phyloP scores from a whole-genome alignment of 345 rosid genomes.

The Aurinia saxatilis region DNA sequence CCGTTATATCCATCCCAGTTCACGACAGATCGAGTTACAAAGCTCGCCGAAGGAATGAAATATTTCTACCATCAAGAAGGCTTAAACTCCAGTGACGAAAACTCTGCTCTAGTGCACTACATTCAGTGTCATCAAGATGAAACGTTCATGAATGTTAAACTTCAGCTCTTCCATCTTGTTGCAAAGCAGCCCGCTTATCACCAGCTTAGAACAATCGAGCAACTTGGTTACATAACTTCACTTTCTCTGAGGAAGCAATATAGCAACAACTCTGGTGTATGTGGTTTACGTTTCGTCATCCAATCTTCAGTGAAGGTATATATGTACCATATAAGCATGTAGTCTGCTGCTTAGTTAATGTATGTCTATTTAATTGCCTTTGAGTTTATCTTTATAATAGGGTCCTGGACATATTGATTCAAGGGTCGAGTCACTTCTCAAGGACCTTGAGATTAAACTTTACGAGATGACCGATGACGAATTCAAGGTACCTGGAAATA shows the following conservation, averaged over 20 bases:
- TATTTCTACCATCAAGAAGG: conserved; percentile 51
- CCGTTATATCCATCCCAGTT: conserved; percentile 66
- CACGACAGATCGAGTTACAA: conserved; percentile 50
- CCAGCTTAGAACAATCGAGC: conserved; percentile 90
- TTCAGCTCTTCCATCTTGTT: conserved; percentile 53
- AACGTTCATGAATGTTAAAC: conserved; percentile 50
- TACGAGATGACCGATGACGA: conserved; percentile 57
- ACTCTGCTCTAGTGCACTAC: conserved; percentile 74
- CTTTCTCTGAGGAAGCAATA: conserved; percentile 44
- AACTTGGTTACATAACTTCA: conserved; percentile 73
- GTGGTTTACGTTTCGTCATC: conserved; percentile 59
- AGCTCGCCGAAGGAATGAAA: conserved; percentile 51
- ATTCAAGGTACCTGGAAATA: too few relatives aligned
- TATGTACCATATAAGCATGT: neutral
- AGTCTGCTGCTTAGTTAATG: too few relatives aligned
- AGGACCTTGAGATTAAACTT: conserved; percentile 52
- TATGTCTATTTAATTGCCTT: neutral
- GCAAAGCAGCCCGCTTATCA: conserved; percentile 81
- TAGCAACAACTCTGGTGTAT: conserved; percentile 62
- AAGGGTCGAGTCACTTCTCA: conserved; percentile 71
- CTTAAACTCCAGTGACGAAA: conserved; percentile 71
- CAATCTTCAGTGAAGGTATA: conserved; percentile 72
- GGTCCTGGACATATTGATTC: conserved; percentile 69
- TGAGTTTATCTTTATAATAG: conserved; percentile 30
- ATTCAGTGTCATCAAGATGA: conserved; percentile 93